Conservation (phyloP, 257 asterid species). For the Penstemon eatonii region DNA sequence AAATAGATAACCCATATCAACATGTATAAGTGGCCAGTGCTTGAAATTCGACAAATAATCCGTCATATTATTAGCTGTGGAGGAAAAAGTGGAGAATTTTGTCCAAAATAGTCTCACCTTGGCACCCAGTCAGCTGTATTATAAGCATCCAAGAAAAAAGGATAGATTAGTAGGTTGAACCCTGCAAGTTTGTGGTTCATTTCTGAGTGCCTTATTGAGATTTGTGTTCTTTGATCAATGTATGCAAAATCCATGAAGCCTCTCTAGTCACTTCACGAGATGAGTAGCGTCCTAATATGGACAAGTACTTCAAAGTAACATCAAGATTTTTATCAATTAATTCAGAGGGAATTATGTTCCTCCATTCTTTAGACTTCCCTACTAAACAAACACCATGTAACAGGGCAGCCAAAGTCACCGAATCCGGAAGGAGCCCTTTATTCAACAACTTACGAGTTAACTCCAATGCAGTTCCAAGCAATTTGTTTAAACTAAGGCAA, state of each 20-base stretch:
- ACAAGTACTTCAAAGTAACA: slow-evolving; percentile 52
- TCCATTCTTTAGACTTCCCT: slow-evolving; percentile 76
- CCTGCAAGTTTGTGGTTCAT: slow-evolving; percentile 13
- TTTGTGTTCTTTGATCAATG: slow-evolving; percentile 43
- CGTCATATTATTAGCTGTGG: not conserved
- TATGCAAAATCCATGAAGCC: slow-evolving; percentile 61
- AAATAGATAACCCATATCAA: slow-evolving; percentile 2
- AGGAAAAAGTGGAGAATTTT: not conserved
- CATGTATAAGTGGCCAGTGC: not conserved
- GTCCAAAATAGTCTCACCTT: slow-evolving; percentile 16
- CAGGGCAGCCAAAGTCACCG: slow-evolving; percentile 65
- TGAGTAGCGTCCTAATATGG: slow-evolving; percentile 51
- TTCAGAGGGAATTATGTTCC: slow-evolving; percentile 45
- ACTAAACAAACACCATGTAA: slow-evolving; percentile 64
- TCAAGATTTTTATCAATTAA: slow-evolving; percentile 46
- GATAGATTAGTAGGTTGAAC: not conserved
- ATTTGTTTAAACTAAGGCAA: slow-evolving; percentile 65
- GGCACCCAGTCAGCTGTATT: not conserved
- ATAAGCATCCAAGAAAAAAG: not conserved
- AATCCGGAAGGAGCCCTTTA: slow-evolving; percentile 47
- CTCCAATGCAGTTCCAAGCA: slow-evolving; percentile 59
- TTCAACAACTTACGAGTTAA: slow-evolving; percentile 50
- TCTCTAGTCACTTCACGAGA: slow-evolving; percentile 42
- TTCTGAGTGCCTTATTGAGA: slow-evolving; percentile 21
- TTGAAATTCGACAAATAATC: not conserved